Base-by-base conservation (phyloP, 306 rosid genomes). In the Cyamopsis tetragonoloba region DNA sequence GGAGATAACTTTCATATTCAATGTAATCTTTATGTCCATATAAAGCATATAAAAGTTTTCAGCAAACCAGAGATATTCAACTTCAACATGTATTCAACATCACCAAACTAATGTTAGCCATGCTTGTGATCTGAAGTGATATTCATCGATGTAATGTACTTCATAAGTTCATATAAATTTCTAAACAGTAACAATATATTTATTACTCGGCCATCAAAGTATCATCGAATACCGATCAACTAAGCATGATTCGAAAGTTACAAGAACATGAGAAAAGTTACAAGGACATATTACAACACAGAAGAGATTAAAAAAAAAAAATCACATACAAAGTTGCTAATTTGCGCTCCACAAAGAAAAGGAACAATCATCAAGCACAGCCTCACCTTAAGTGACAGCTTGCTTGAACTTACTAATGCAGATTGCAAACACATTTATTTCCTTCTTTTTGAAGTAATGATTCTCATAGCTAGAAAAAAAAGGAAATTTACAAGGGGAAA, bases 371-470 rank as follows among this genome's bases (percentile, higher is more conserved):
- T 44, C 28, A 22, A 15, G 39, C n/a, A 10, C 39, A 74, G 67
- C 23, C 53, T 27, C n/a, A 13, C 20, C 35, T 37, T 3, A 49
- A 49, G 17, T 50, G 9, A 69, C 42, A 56, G 61, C 62, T 62
- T 51, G 70, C 72, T 37, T 58, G 30, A 79, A 48, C 65, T 48
- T 62, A 26, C 26, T 59, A 61, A 50, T 20, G 28, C 39, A 19
- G 48, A 74, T 56, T 20, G 28, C 39, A 19, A 56, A 74, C 62
- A 75, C 48, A 55, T n/a, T 32, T 14, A 7, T 22, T 20, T 19
- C 70, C 65, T 56, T 74, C 70, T 14, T 65, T 62, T 49, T 37
- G n/a, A 65, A 51, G 38, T 65, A 60, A 51, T 20, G 43, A 70
- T 50, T 65, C 28, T 27, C 34, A 46, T 38, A 48, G 26, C 74